These are phyloP conservation scores for Brachypodium distachyon DNA, from an alignment of 202 grass and related monocot genomes.

Conservation along the genomic window DNA sequence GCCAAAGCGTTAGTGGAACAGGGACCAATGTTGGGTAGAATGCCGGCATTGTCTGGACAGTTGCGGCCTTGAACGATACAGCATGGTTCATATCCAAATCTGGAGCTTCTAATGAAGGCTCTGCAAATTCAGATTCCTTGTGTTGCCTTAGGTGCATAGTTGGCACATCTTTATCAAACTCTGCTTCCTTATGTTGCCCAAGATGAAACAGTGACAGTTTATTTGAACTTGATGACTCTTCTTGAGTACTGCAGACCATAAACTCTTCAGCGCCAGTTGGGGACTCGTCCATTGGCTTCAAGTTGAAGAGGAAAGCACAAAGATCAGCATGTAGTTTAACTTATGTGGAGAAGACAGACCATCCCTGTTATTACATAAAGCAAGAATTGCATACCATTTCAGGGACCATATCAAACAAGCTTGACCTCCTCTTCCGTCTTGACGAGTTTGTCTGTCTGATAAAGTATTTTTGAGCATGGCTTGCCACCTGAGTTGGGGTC, in stretches of 20 bases:
- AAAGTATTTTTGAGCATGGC: conserved; percentile 96
- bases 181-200: conserved; percentile 34
- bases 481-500: conserved; percentile 96
- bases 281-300: conserved; percentile 57
- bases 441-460: conserved; percentile 82
- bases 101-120: neutral
- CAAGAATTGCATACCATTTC: conserved; percentile 42
- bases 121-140: conserved; percentile 26
- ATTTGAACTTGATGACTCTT: conserved; percentile 39
- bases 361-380: neutral
- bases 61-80: conserved; percentile 2
- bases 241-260: conserved; percentile 19
- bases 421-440: conserved; percentile 80
- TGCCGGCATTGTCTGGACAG: conserved; percentile 3
- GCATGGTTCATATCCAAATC: conserved; percentile 22
- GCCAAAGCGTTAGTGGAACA: conserved; percentile 39
- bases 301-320: conserved; percentile 7
- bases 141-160: conserved; percentile 30
- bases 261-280: conserved; percentile 24
- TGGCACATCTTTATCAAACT: conserved; percentile 25
- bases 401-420: conserved; percentile 88
- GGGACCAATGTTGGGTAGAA: conserved; percentile 44
- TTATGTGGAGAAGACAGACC: neutral
- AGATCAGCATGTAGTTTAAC: neutral
- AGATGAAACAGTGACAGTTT: conserved; percentile 34